Percentiles rank a stretch among this genome's conserved stretches.
Evolutionary conservation across 257 asterid genomes (phyloP).

Genomic region (Solanum chiquidenum): DNA sequence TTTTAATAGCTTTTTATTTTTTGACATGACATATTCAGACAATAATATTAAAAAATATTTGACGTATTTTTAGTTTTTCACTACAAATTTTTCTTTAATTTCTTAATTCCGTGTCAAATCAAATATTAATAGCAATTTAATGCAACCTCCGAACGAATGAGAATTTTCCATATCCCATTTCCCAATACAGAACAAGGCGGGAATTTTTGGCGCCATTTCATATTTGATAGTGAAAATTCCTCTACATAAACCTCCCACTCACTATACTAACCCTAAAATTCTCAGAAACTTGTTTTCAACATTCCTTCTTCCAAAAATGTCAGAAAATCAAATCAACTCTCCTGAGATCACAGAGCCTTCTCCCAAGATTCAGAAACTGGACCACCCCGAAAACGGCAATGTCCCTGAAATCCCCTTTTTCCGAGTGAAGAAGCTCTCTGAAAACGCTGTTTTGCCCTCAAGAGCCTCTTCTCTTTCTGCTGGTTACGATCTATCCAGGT

Average conservation of each 20-base stretch:
- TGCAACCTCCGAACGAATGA: background rate
- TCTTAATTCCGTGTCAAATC: no score
- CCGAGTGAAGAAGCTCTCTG: slow-evolving; percentile 34
- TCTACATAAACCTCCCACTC: background rate
- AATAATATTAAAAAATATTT: no score
- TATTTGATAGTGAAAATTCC: background rate
- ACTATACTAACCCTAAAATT: background rate
- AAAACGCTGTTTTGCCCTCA: slow-evolving; percentile 27
- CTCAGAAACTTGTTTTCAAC: background rate
- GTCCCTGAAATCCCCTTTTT: slow-evolving; percentile 3
- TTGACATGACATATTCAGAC: no score
- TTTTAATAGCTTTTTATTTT: no score
- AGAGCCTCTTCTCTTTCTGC: slow-evolving; percentile 19
- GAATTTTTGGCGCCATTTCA: background rate
- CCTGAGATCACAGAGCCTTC: background rate
- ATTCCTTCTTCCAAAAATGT: background rate
- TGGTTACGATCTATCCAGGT: slow-evolving; percentile 42
- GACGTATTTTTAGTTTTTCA: no score
- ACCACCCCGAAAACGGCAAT: background rate
- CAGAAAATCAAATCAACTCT: background rate
- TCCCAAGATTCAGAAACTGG: background rate
- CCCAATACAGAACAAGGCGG: background rate
- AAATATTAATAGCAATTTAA: background rate
- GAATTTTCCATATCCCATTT: background rate
- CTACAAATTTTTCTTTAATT: no score